These are phyloP conservation scores for Arthroderma uncinatum DNA, from an alignment of 2,329 filamentous ascomycete genomes.

Conservation along the genomic window DNA sequence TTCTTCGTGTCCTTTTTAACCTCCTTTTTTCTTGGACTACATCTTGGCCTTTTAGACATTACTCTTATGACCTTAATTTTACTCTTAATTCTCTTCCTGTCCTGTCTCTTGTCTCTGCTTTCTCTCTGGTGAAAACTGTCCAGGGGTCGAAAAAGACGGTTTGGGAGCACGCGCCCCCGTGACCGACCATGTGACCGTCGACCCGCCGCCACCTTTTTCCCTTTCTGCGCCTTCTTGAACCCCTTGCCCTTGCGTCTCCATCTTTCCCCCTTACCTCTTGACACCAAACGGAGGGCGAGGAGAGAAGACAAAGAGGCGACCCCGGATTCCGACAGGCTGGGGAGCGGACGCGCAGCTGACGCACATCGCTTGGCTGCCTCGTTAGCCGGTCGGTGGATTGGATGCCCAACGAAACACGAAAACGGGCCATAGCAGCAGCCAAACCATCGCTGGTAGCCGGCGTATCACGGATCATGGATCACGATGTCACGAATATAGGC, in stretches of 20 bases:
- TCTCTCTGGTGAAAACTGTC: neutral
- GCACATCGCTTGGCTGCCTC: neutral
- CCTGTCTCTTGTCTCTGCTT: neutral
- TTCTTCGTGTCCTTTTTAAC: too few relatives aligned
- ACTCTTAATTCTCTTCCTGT: neutral
- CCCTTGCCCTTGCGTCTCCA: too few relatives aligned
- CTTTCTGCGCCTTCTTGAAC: too few relatives aligned
- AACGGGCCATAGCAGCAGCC: neutral
- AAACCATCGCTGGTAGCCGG: constrained; percentile 4
- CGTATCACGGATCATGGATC: constrained; percentile 1
- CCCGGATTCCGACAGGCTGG: neutral
- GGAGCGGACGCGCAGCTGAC: neutral
- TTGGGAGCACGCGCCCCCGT: too few relatives aligned
- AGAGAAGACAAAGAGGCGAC: neutral
- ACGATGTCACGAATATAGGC: neutral
- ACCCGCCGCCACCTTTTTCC: too few relatives aligned
- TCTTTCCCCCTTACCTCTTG: too few relatives aligned
- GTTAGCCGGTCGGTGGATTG: neutral
- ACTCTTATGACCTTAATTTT: neutral
- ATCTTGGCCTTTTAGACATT: neutral
- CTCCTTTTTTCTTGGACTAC: neutral
- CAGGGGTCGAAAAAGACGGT: too few relatives aligned
- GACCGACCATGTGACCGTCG: too few relatives aligned
- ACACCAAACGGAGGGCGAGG: too few relatives aligned
- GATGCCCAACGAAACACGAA: constrained; percentile 1